Evolutionary conservation across 108 stramenopile genomes (phyloP).

Genomic region (Cylindrotheca fusiformis): DNA sequence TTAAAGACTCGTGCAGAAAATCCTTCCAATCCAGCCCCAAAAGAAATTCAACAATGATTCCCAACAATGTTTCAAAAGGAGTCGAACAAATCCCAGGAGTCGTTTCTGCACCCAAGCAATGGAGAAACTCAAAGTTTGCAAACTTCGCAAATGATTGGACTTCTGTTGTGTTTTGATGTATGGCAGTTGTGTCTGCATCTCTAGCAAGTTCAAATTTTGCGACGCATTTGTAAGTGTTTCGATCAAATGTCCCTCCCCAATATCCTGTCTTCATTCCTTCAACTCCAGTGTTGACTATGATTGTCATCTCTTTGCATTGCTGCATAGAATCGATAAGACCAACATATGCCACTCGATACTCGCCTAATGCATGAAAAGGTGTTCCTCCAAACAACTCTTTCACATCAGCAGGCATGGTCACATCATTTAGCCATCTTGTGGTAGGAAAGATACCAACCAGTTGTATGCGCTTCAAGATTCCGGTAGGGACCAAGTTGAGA

Average conservation of each 20-base stretch:
- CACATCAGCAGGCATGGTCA: constrained; percentile 26
- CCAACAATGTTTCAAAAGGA: constrained; percentile 15
- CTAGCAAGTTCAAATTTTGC: constrained; percentile 11
- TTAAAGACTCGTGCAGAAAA: not conserved
- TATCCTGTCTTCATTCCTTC: constrained; percentile 15
- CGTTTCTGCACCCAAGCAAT: not conserved
- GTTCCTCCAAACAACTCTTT: constrained; percentile 29
- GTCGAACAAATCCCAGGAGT: constrained; percentile 10
- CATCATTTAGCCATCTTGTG: constrained; percentile 11
- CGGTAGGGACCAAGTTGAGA: constrained; percentile 2
- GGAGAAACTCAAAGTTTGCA: not conserved
- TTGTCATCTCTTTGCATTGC: not conserved
- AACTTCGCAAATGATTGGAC: constrained; percentile 2
- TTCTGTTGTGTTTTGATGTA: not conserved
- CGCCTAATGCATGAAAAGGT: constrained; percentile 19
- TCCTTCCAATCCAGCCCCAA: not conserved
- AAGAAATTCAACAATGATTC: constrained; percentile 14
- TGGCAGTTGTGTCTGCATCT: constrained; percentile 13
- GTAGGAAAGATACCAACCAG: constrained; percentile 20
- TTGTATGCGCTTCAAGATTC: not conserved
- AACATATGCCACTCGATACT: constrained; percentile 15
- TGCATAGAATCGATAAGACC: constrained; percentile 5
- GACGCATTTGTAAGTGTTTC: constrained; percentile 1
- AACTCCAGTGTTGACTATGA: constrained; percentile 20
- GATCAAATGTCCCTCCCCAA: constrained; percentile 19